These are phyloP conservation scores for Neurospora pannonica DNA, from an alignment of 495 filamentous ascomycete species.

Conservation along the genomic window DNA sequence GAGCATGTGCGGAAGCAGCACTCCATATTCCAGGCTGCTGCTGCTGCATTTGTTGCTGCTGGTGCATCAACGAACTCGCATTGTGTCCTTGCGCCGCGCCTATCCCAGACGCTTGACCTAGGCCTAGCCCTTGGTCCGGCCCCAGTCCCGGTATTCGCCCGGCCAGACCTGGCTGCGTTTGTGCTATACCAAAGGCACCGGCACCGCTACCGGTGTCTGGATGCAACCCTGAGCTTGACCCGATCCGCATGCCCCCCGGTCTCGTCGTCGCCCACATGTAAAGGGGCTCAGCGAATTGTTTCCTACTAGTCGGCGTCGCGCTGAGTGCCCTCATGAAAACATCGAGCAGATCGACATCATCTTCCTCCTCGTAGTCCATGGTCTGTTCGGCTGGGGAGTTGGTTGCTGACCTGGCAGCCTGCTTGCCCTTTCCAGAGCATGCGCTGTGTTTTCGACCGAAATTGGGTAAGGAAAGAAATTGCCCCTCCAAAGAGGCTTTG, in stretches of 20 bases:
- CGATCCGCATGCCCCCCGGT: constrained; percentile 10
- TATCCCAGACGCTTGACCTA: not conserved
- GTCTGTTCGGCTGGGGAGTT: not conserved
- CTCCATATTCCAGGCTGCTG: not conserved
- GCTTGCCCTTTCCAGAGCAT: constrained; percentile 6
- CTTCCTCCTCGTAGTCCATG: constrained; percentile 6
- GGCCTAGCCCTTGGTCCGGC: not conserved
- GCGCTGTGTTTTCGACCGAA: not conserved
- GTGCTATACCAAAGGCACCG: not conserved
- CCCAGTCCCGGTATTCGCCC: not conserved
- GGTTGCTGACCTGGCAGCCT: not conserved
- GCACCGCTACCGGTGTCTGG: not conserved
- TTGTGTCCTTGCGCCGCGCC: not conserved
- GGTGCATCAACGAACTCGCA: not conserved
- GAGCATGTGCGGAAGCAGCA: not conserved
- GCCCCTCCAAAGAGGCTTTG: not conserved
- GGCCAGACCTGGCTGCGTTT: not conserved
- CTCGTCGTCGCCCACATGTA: constrained; percentile 5
- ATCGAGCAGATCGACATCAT: constrained; percentile 6
- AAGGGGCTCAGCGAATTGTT: constrained; percentile 11
- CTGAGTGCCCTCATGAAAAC: constrained; percentile 13
- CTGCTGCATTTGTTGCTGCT: not conserved
- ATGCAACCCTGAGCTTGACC: not conserved
- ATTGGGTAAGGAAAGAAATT: not conserved
- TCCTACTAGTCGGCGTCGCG: constrained; percentile 8